These are phyloP conservation scores for Mortierella claussenii DNA, from an alignment of 192 early-diverging fungal species.

Conservation along the genomic window DNA sequence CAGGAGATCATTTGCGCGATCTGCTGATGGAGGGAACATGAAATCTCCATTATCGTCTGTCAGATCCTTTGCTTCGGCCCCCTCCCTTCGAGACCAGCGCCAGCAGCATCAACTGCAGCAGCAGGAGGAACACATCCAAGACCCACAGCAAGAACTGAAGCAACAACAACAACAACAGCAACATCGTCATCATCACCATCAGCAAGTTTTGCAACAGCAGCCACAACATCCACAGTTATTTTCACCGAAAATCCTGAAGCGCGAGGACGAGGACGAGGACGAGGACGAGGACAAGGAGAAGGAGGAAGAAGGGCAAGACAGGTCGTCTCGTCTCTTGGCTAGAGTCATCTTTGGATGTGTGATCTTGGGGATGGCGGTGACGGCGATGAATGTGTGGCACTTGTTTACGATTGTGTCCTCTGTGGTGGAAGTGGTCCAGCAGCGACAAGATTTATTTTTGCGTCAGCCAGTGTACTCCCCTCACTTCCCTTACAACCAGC, in stretches of 20 bases:
- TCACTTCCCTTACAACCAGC: slow-evolving; percentile 3
- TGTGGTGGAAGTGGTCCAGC: slow-evolving; percentile 23
- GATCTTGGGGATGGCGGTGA: slow-evolving; percentile 20
- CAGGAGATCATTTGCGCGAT: neutral
- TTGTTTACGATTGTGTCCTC: slow-evolving; percentile 15
- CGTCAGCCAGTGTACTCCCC: neutral
- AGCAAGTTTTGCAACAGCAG: neutral
- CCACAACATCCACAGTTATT: too few relatives aligned
- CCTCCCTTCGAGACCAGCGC: slow-evolving; percentile 3
- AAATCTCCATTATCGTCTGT: neutral
- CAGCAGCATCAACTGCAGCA: slow-evolving; percentile 12
- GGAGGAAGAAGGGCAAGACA: neutral
- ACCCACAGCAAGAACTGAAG: neutral
- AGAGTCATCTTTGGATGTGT: slow-evolving; percentile 10
- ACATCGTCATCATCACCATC: neutral
- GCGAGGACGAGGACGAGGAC: neutral
- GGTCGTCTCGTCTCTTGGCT: neutral
- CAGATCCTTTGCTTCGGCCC: slow-evolving; percentile 8
- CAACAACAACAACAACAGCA: neutral
- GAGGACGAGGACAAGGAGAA: neutral
- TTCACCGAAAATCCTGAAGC: too few relatives aligned
- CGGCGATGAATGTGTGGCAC: slow-evolving; percentile 34
- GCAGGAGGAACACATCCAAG: neutral
- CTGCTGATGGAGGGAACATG: neutral
- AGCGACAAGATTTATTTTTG: slow-evolving; percentile 8